phyloP scores from a whole-genome alignment of 1,139 yeast species.

The Pichia cactophila region DNA sequence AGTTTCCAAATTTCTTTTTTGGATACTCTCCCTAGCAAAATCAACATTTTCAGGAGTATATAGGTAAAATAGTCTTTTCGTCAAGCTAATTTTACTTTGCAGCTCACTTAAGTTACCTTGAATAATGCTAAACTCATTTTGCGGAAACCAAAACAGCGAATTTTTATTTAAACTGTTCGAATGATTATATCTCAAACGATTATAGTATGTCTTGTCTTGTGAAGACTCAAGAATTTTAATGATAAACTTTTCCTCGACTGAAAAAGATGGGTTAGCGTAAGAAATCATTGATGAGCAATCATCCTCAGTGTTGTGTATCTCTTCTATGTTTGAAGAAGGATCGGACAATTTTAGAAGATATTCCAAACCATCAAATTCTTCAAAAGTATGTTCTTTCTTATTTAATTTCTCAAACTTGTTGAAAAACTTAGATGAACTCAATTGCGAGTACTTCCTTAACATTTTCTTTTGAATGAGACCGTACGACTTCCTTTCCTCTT shows the following conservation, averaged over 20 bases:
- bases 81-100: constrained; percentile 23
- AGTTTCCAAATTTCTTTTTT: neutral
- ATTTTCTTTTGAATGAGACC: constrained; percentile 51
- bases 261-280: constrained; percentile 43
- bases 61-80: constrained; percentile 27
- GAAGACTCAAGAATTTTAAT: constrained; percentile 35
- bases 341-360: constrained; percentile 10
- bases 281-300: constrained; percentile 44
- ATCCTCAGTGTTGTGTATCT: constrained; percentile 12
- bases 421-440: constrained; percentile 32
- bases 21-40: neutral
- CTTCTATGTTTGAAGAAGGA: neutral
- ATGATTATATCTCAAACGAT: neutral
- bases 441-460: constrained; percentile 35
- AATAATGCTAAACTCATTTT: constrained; percentile 29
- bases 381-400: constrained; percentile 24
- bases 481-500: constrained; percentile 42
- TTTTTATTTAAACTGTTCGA: neutral
- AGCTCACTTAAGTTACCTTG: constrained; percentile 27
- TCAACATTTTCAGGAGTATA: constrained; percentile 16
- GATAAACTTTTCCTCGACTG: constrained; percentile 45
- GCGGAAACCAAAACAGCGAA: constrained; percentile 33
- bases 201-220: constrained; percentile 5
- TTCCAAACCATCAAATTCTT: constrained; percentile 33
- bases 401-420: constrained; percentile 12